Conservation (phyloP, 345 rosid genomes). For the Syzygium jambos region DNA sequence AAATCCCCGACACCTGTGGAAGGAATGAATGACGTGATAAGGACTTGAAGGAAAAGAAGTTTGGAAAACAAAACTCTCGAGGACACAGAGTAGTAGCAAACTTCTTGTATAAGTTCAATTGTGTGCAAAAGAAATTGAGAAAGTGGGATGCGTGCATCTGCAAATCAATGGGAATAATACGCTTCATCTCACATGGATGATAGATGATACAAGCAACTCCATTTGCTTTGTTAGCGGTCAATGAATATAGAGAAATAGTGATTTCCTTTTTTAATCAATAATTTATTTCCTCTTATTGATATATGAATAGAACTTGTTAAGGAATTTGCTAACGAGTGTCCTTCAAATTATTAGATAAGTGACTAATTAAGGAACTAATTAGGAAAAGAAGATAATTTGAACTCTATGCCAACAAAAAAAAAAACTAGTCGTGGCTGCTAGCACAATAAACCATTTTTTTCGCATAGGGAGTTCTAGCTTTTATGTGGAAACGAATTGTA, state of each 20-base stretch:
- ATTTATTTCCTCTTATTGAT: neutral
- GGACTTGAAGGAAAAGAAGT: neutral
- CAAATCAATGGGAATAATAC: neutral
- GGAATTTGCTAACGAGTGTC: rapidly evolving
- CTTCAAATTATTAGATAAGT: neutral
- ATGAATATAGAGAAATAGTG: neutral
- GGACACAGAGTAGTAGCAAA: neutral
- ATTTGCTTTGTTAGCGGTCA: neutral
- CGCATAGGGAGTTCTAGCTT: rapidly evolving
- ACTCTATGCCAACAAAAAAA: neutral
- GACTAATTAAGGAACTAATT: neutral
- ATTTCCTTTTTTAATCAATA: too few species aligned
- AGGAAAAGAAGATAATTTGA: neutral
- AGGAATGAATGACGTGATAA: neutral
- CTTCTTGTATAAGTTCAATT: neutral
- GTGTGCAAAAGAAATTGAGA: neutral
- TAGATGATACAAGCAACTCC: neutral
- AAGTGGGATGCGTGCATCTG: neutral
- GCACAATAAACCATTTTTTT: neutral
- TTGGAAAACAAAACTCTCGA: neutral
- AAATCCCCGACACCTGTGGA: rapidly evolving
- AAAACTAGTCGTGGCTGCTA: neutral
- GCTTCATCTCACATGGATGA: neutral
- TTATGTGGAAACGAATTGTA: neutral
- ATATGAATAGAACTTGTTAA: neutral